Conservation (phyloP, 2,329 filamentous ascomycete species). For the Trichoderma brevicompactum region DNA sequence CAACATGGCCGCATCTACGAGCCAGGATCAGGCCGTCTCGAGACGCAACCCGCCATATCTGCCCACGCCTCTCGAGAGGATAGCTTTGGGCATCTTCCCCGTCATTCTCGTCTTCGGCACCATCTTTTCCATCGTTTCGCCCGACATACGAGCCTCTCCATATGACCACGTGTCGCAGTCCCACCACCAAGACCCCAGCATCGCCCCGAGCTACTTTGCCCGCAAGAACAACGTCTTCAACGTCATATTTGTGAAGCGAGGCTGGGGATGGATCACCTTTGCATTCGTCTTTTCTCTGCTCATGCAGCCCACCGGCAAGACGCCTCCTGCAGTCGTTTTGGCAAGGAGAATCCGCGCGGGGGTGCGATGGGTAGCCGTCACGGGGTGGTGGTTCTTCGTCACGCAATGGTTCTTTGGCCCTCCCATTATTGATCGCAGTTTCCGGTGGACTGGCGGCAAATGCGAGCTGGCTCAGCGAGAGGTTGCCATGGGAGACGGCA, state of each 20-base stretch:
- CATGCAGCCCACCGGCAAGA: slow-evolving; percentile 63
- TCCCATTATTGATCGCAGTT: slow-evolving; percentile 85
- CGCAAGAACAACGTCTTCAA: slow-evolving; percentile 94
- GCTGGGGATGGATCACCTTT: slow-evolving; percentile 87
- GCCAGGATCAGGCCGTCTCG: slow-evolving; percentile 33
- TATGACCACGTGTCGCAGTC: slow-evolving; percentile 68
- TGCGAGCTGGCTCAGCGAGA: slow-evolving; percentile 67
- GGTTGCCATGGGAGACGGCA: slow-evolving; percentile 51
- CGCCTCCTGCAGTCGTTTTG: slow-evolving; percentile 34
- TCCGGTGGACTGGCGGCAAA: slow-evolving; percentile 83
- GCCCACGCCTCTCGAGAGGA: slow-evolving; percentile 69
- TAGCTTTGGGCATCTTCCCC: slow-evolving; percentile 74
- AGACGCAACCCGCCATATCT: slow-evolving; percentile 62
- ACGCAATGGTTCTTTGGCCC: slow-evolving; percentile 98
- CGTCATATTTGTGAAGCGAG: slow-evolving; percentile 88
- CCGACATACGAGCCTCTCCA: slow-evolving; percentile 64
- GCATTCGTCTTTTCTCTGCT: slow-evolving; percentile 73
- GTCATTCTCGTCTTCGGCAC: slow-evolving; percentile 78
- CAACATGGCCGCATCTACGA: slow-evolving; percentile 15
- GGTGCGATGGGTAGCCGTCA: slow-evolving; percentile 72
- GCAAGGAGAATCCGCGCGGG: slow-evolving; percentile 58
- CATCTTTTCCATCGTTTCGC: slow-evolving; percentile 78
- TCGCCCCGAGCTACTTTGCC: slow-evolving; percentile 85
- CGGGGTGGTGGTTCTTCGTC: slow-evolving; percentile 78
- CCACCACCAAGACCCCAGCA: slow-evolving; percentile 58